Base-by-base conservation (phyloP, 1,284 basidiomycete genomes). In the Wolfiporia cocos region DNA sequence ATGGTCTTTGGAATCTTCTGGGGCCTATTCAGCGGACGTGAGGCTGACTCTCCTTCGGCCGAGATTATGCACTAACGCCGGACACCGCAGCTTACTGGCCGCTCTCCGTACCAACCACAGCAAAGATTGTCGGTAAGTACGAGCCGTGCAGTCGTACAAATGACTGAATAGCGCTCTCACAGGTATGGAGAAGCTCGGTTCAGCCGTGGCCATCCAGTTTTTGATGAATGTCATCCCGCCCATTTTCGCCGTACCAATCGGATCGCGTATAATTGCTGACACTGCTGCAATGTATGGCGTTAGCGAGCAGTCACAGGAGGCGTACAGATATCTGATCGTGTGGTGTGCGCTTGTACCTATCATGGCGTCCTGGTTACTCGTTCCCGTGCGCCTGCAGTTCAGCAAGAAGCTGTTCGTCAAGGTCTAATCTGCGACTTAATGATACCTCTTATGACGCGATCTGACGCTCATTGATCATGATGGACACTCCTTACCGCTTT, bases 151-250 rank as follows among this genome's bases (percentile, higher is more conserved):
- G 7, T 17, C 7, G 24, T 38, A 28, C 19, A 4, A 15, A 39
- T 7, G 19, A 17, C 20, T 31, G 17, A 9, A 20, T 9, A 21
- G 18, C n/a, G 28, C 20, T 7, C 38, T 6, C 20, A 36, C 19
- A 39, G 38, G 38, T 3, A 44, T 44, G 42, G 37, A 44, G 33
- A 33, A 33, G 15, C 42, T 44, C 32, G 42, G 42, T 4, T 44
- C 42, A 3, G 42, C 42, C 23, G 42, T 34, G 2, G 42, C 42
- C 6, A 44, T 44, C 20, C 42, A 44, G 37, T 44, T 44, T 33
- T 33, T 44, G 18, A 44, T 40, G 42, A 44, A 44, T 37, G 42
- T 44, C 33, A 44, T 44, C 23, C 42, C 42, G 15, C 42, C 42
- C 24, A 44, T 44, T 18, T 44, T 44, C 33, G 42, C 42, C 11